Base-by-base conservation (phyloP, 2,329 filamentous ascomycete genomes). In the Cryoendolithus antarcticus region DNA sequence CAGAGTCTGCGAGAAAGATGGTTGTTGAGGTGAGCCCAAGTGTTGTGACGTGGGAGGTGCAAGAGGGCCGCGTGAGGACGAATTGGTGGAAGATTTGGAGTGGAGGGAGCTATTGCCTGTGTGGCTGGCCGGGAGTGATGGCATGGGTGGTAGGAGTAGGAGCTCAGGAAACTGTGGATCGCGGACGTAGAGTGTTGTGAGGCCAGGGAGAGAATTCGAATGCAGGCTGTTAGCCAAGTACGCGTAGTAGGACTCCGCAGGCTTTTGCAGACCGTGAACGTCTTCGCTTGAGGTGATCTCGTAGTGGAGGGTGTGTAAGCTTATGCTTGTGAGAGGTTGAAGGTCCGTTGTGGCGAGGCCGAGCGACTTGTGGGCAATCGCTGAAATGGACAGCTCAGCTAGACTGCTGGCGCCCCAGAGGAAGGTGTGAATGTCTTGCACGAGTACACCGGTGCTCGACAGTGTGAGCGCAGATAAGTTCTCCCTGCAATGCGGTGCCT, bases 141-240 rank as follows among this genome's bases (percentile, higher is more conserved):
- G 67, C 2, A 83, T 80, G 1, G 81, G 82, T 1, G 78, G 74
- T 5, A 89, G 69, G 9, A 86, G 71, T 4, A 95, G 74, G 8
- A 80, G 72, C 49, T 93, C 85, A 2, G 86, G 79, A 56, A 96
- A 94, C 36, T 75, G 70, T 19, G 81, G 75, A 52, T 95, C 86
- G 37, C 85, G 81, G 11, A 95, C 89, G 56, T 93, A 95, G 6
- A 96, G 72, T 13, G 79, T 74, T 28, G 71, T 71, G 6, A 96
- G 70, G 29, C 72, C 74, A 1, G 86, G 86, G 6, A 96, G 70
- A 6, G 76, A 74, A 44, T 80, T 81, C 10, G 77, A 73, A 44
- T 91, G 75, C 27, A 96, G 74, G 0, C 85, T 93, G n/a, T 74
- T 74, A 19, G 85, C 79, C 12, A 96, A 74, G 60, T 94, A 94